These are phyloP conservation scores for Royoungia palumana DNA, from an alignment of 768 basidiomycete genomes.

Conservation along the genomic window DNA sequence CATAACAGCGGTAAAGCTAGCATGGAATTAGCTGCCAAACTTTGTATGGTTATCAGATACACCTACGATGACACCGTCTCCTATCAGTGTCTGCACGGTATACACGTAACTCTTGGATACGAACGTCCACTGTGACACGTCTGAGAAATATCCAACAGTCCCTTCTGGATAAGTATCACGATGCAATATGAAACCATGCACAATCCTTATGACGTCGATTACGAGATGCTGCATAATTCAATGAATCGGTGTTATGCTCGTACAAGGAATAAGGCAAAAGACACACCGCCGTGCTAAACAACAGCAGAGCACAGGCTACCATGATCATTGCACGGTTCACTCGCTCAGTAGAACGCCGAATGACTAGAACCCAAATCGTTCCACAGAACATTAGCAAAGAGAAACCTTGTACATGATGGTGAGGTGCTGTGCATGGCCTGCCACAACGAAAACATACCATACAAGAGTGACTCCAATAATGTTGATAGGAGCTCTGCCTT, in stretches of 20 bases:
- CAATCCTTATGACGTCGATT: slow-evolving; percentile 13
- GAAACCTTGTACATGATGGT: slow-evolving; percentile 18
- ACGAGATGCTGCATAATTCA: slow-evolving; percentile 13
- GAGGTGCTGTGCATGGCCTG: not conserved
- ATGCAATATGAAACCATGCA: slow-evolving; percentile 19
- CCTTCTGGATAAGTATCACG: slow-evolving; percentile 21
- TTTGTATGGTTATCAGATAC: not conserved
- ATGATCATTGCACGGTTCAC: slow-evolving; percentile 15
- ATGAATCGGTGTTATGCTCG: not conserved
- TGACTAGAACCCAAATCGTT: slow-evolving; percentile 21
- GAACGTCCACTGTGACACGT: slow-evolving; percentile 20
- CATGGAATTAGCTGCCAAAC: not conserved
- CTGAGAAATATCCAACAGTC: slow-evolving; percentile 21
- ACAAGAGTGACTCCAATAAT: slow-evolving; percentile 1
- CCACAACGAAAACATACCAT: not conserved
- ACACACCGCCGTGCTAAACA: slow-evolving; percentile 24
- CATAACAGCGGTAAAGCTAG: slow-evolving; percentile 20
- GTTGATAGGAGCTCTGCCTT: slow-evolving; percentile 2
- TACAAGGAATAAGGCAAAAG: not conserved
- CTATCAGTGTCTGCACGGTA: slow-evolving; percentile 19
- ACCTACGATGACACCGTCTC: slow-evolving; percentile 23
- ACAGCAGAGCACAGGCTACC: slow-evolving; percentile 19
- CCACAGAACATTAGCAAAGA: slow-evolving; percentile 30
- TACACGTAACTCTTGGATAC: slow-evolving; percentile 21
- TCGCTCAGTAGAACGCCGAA: not conserved